Percentiles rank a stretch among this genome's conserved stretches.
phyloP scores from a whole-genome alignment of 1,284 basidiomycete species.

The Inonotus hispidus region DNA sequence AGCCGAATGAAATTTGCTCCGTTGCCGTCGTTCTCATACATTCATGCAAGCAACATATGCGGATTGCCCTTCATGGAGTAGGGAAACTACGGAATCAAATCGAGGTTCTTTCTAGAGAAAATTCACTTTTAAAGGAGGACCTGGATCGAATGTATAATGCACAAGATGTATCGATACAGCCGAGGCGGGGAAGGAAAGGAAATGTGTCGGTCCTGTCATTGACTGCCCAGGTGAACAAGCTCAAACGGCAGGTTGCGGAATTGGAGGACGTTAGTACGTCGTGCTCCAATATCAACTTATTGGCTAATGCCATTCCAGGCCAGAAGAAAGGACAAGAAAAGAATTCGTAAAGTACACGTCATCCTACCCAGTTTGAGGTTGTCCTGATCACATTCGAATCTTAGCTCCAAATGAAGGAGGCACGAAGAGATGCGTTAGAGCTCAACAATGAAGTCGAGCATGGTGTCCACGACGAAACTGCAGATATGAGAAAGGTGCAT shows the following conservation, averaged over 20 bases:
- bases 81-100: slow-evolving; percentile 22
- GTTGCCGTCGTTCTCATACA: not conserved
- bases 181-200: slow-evolving; percentile 23
- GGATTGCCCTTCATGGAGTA: slow-evolving; percentile 22
- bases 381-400: not conserved
- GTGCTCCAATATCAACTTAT: not conserved
- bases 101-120: slow-evolving; percentile 22
- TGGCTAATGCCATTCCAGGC: slow-evolving; percentile 19
- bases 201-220: slow-evolving; percentile 21
- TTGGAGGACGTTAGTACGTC: slow-evolving; percentile 28
- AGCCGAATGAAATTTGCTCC: not conserved
- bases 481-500: slow-evolving; percentile 39
- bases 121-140: slow-evolving; percentile 25
- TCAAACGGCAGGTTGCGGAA: slow-evolving; percentile 24
- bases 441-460: slow-evolving; percentile 27
- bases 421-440: slow-evolving; percentile 35
- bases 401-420: slow-evolving; percentile 35
- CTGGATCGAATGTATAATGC: slow-evolving; percentile 26
- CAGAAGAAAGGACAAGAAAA: slow-evolving; percentile 28
- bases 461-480: slow-evolving; percentile 29
- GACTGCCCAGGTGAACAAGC: slow-evolving; percentile 23
- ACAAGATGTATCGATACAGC: slow-evolving; percentile 26
- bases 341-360: slow-evolving; percentile 25
- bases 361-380: not conserved
- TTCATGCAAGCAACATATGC: slow-evolving; percentile 24